These are phyloP conservation scores for Cercospora sesami DNA, from an alignment of 2,329 filamentous ascomycete species.

Conservation along the genomic window DNA sequence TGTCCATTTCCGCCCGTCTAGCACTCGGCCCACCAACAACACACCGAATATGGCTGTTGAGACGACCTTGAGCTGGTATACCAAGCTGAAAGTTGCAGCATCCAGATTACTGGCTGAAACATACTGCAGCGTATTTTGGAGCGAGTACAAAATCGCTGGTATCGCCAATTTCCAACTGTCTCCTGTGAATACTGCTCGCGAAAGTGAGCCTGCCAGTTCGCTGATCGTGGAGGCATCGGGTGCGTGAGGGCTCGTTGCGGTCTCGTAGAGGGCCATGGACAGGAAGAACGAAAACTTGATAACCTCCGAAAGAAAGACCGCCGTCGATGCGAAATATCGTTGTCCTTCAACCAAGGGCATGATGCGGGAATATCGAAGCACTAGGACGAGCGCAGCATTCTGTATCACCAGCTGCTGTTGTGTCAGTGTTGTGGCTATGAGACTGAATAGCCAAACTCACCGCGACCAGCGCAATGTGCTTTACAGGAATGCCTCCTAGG, in stretches of 20 bases:
- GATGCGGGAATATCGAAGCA: conserved; percentile 91
- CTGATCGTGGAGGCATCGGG: conserved; percentile 64
- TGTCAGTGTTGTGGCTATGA: too few relatives aligned
- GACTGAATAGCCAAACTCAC: conserved; percentile 48
- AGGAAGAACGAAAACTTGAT: conserved; percentile 85
- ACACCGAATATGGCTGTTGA: conserved; percentile 87
- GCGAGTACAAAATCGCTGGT: conserved; percentile 81
- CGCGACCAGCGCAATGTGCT: conserved; percentile 65
- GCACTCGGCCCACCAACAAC: conserved; percentile 67
- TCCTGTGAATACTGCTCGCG: conserved; percentile 76
- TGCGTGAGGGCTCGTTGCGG: conserved; percentile 74
- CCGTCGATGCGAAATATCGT: conserved; percentile 90
- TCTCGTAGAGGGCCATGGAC: conserved; percentile 83
- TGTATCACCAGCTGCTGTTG: conserved; percentile 68
- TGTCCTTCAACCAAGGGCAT: conserved; percentile 84
- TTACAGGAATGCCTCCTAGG: conserved; percentile 61
- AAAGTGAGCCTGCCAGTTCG: conserved; percentile 72
- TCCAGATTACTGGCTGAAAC: conserved; percentile 87
- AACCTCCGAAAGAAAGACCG: conserved; percentile 89
- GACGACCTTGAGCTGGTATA: conserved; percentile 93
- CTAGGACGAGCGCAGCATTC: conserved; percentile 75
- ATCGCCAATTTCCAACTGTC: conserved; percentile 95
- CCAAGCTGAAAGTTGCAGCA: conserved; percentile 87
- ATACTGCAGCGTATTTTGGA: conserved; percentile 94
- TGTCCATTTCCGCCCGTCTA: conserved; percentile 75